Conservation (phyloP, 495 filamentous ascomycete genomes). For the Letharia lupina region DNA sequence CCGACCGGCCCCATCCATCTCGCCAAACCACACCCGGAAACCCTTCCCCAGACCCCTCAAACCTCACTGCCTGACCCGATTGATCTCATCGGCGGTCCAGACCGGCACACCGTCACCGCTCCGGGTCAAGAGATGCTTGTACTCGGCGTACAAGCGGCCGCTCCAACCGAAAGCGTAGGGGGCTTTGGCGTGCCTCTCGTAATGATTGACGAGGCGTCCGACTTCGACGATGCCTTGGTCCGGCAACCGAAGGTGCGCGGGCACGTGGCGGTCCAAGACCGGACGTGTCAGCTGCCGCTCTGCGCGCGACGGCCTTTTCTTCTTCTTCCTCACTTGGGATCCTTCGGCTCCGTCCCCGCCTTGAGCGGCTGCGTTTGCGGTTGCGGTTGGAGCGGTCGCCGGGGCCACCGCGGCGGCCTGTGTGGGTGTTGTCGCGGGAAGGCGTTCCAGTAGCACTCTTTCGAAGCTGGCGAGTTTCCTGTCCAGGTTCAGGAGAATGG, state of each 20-base stretch:
- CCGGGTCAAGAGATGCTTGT: neutral
- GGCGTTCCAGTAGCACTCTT: neutral
- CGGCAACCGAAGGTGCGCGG: neutral
- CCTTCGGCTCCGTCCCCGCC: neutral
- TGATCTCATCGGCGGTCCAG: neutral
- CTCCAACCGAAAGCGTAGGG: neutral
- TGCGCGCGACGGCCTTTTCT: neutral
- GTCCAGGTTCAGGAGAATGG: neutral
- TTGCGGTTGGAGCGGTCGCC: neutral
- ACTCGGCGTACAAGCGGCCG: neutral
- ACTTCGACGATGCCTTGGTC: neutral
- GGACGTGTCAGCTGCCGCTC: neutral
- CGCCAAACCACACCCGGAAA: no score
- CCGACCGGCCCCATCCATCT: no score
- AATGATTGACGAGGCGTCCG: rapidly evolving
- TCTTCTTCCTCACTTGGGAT: neutral
- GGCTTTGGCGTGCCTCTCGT: neutral
- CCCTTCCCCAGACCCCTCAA: no score
- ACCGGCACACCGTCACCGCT: neutral
- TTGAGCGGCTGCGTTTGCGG: neutral
- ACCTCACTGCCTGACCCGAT: neutral
- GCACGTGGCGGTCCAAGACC: neutral
- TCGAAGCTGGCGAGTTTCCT: neutral
- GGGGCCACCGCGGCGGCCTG: neutral
- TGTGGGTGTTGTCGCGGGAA: neutral